These are phyloP conservation scores for Fusarium pseudonygamai DNA, from an alignment of 2,329 filamentous ascomycete species.

Conservation along the genomic window DNA sequence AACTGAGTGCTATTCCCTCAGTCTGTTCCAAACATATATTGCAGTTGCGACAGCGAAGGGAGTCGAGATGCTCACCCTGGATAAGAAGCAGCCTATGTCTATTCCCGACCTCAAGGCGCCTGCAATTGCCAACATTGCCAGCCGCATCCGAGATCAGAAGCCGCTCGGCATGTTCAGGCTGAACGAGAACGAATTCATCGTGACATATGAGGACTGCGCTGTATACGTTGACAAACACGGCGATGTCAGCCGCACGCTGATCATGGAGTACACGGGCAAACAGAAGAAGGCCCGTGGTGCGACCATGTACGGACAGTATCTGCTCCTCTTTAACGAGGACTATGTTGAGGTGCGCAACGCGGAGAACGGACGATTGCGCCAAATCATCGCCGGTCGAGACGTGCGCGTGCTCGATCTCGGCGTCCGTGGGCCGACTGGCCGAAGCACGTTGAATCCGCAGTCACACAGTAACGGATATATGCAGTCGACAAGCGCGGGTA, in stretches of 20 bases:
- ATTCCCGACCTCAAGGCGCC: conserved; percentile 86
- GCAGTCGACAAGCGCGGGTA: conserved; percentile 47
- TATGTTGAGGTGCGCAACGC: conserved; percentile 98
- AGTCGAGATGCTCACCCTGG: conserved; percentile 94
- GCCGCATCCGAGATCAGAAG: conserved; percentile 81
- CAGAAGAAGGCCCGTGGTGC: conserved; percentile 80
- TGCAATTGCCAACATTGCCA: conserved; percentile 85
- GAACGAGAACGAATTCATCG: conserved; percentile 89
- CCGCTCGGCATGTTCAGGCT: conserved; percentile 97
- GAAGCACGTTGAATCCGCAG: conserved; percentile 51
- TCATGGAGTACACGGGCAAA: conserved; percentile 99
- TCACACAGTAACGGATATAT: conserved; percentile 48
- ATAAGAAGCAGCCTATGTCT: conserved; percentile 96
- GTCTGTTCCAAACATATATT: conserved; percentile 94
- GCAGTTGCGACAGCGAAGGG: conserved; percentile 91
- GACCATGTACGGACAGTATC: conserved; percentile 89
- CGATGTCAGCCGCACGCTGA: conserved; percentile 90
- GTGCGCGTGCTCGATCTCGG: conserved; percentile 92
- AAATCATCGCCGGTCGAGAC: conserved; percentile 92
- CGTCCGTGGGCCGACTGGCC: conserved; percentile 68
- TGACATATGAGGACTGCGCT: conserved; percentile 94
- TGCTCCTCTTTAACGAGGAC: conserved; percentile 93
- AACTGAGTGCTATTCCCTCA: conserved; percentile 92
- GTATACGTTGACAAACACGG: conserved; percentile 99
- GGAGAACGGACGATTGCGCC: conserved; percentile 90